Evolutionary conservation across 1,284 basidiomycete genomes (phyloP).

Genomic region (Sanghuangporus weigelae): DNA sequence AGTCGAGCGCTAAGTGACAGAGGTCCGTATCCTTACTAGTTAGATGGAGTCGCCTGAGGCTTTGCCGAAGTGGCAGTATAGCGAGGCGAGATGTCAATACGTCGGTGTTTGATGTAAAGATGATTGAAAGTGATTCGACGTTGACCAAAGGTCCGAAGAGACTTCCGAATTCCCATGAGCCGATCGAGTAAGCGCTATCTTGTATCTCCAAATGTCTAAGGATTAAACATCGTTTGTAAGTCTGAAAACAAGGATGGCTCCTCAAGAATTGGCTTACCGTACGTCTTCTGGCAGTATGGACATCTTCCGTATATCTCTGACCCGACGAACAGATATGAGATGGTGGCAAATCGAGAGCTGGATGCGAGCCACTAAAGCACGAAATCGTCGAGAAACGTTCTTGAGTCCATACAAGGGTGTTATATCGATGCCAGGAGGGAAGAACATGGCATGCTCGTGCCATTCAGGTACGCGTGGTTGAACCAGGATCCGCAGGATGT

Average conservation of each 20-base stretch:
- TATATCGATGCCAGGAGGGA: conserved; percentile 1
- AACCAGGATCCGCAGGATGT: neutral
- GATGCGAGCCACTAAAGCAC: neutral
- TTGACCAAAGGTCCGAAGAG: neutral
- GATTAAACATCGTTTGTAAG: neutral
- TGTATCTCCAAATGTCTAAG: neutral
- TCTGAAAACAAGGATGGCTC: neutral
- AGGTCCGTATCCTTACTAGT: neutral
- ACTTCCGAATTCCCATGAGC: neutral
- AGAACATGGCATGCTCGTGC: neutral
- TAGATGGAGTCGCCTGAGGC: neutral
- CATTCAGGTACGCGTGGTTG: neutral
- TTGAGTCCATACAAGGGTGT: neutral
- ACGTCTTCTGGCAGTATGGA: neutral
- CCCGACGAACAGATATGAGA: neutral
- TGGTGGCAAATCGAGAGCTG: neutral
- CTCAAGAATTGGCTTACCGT: neutral
- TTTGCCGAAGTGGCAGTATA: neutral
- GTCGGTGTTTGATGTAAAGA: neutral
- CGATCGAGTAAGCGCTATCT: neutral
- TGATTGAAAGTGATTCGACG: neutral
- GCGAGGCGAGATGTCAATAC: neutral
- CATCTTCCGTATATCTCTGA: neutral
- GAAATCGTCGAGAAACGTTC: neutral
- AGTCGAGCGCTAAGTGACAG: neutral